These are phyloP conservation scores for Hemileia vastatrix DNA, from an alignment of 1,284 basidiomycete species.

Conservation along the genomic window DNA sequence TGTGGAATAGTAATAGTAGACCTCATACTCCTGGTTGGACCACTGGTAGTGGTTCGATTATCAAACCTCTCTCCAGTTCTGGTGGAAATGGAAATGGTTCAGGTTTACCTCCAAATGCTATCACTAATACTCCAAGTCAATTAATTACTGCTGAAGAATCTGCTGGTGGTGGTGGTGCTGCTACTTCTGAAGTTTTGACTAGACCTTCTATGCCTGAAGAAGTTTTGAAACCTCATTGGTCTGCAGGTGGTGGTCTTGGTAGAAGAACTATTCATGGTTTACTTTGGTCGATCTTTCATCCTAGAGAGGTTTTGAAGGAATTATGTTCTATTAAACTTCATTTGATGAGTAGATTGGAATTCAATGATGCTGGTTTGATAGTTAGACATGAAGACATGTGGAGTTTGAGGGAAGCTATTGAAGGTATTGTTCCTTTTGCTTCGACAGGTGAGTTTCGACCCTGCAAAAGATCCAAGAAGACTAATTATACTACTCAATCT, in stretches of 20 bases:
- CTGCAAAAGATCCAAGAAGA: too few species aligned
- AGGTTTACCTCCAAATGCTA: background rate
- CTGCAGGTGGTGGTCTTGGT: constrained; percentile 33
- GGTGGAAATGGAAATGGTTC: too few species aligned
- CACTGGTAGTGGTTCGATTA: background rate
- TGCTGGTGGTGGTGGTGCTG: constrained; percentile 23
- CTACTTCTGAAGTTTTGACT: constrained; percentile 5
- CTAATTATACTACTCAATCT: too few species aligned
- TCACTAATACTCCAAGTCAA: constrained; percentile 16
- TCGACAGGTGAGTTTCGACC: too few species aligned
- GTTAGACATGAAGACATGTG: too few species aligned
- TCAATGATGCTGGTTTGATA: constrained; percentile 43
- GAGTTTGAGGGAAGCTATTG: too few species aligned
- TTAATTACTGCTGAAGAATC: constrained; percentile 27
- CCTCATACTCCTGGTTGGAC: constrained; percentile 34
- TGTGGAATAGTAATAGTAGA: constrained; percentile 28
- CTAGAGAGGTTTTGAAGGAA: constrained; percentile 31
- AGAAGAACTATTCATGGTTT: constrained; percentile 33
- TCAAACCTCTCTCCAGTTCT: background rate
- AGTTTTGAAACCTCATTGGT: constrained; percentile 38
- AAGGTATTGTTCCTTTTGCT: too few species aligned
- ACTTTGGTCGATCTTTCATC: constrained; percentile 36
- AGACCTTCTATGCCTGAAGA: constrained; percentile 35
- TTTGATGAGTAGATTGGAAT: constrained; percentile 42
- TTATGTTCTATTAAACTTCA: constrained; percentile 40